Conservation (phyloP, 1,284 basidiomycete genomes). For the Cryptococcus depauperatus region DNA sequence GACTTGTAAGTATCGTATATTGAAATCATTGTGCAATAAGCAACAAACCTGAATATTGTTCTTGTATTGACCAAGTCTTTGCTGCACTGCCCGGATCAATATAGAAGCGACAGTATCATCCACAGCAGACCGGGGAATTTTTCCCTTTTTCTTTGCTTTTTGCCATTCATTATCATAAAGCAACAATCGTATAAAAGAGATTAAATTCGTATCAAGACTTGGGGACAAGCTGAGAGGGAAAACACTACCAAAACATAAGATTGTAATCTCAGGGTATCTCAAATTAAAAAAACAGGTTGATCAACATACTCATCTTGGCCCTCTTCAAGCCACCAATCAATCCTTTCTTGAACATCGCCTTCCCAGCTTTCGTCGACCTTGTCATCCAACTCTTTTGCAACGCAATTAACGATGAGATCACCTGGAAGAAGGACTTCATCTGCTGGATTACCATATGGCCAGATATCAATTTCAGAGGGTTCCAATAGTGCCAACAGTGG, state of each 20-base stretch:
- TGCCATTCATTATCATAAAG: conserved; percentile 59
- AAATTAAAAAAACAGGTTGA: neutral
- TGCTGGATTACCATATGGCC: conserved; percentile 61
- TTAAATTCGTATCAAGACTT: conserved; percentile 57
- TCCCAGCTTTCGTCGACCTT: conserved; percentile 10
- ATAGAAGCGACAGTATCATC: conserved; percentile 47
- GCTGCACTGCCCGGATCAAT: conserved; percentile 49
- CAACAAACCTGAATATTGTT: conserved; percentile 6
- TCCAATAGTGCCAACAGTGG: conserved; percentile 24
- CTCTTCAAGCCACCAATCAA: conserved; percentile 86
- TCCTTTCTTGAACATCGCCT: conserved; percentile 43
- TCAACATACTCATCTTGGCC: conserved; percentile 74
- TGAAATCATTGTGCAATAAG: neutral
- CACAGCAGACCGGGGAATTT: conserved; percentile 66
- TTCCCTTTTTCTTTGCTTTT: conserved; percentile 58
- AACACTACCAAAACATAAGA: too few relatives aligned
- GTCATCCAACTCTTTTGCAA: conserved; percentile 32
- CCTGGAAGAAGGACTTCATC: conserved; percentile 82
- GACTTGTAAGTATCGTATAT: neutral
- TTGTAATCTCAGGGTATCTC: neutral
- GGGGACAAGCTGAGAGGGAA: conserved; percentile 55
- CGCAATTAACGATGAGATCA: conserved; percentile 59
- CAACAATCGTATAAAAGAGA: conserved; percentile 66
- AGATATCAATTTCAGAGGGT: conserved; percentile 19
- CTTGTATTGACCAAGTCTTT: conserved; percentile 5